phyloP scores from a whole-genome alignment of 2,329 filamentous ascomycete genomes.

The Penicillium sp. region DNA sequence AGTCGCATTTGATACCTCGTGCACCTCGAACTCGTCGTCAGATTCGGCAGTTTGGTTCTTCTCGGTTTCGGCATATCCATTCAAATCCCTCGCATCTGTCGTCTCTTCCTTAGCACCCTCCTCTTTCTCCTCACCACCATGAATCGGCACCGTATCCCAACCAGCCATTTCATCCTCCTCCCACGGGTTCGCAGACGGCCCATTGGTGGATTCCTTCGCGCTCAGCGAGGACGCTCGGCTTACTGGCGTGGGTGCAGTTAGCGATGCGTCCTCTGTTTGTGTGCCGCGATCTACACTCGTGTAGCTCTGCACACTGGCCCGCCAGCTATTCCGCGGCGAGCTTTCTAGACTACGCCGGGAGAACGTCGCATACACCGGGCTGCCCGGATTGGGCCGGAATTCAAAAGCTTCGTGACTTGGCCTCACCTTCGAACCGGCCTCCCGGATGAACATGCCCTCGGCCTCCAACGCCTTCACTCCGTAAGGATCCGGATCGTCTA shows the following conservation, averaged over 20 bases:
- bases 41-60: conserved; percentile 26
- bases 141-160: conserved; percentile 36
- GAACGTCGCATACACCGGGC: conserved; percentile 68
- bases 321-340: conserved; percentile 66
- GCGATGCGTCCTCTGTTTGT: conserved; percentile 65
- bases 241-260: conserved; percentile 40
- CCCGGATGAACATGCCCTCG: conserved; percentile 84
- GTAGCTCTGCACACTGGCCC: conserved; percentile 69
- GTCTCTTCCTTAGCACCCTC: conserved; percentile 12
- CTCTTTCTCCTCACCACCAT: conserved; percentile 24
- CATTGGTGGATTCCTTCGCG: conserved; percentile 33
- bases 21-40: conserved; percentile 43
- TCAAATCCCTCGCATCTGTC: conserved; percentile 20
- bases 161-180: conserved; percentile 33
- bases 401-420: conserved; percentile 83
- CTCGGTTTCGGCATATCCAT: conserved; percentile 23
- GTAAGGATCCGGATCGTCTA: conserved; percentile 87
- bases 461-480: conserved; percentile 84
- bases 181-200: conserved; percentile 29
- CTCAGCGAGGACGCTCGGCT: conserved; percentile 45
- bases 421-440: conserved; percentile 78
- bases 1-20: conserved; percentile 61
- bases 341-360: conserved; percentile 73
- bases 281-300: conserved; percentile 68
- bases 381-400: conserved; percentile 76